A percentile compares a stretch with the other conserved stretches of the same genome.
phyloP scores from a whole-genome alignment of 306 rosid genomes.

The Rubus parviflorus region DNA sequence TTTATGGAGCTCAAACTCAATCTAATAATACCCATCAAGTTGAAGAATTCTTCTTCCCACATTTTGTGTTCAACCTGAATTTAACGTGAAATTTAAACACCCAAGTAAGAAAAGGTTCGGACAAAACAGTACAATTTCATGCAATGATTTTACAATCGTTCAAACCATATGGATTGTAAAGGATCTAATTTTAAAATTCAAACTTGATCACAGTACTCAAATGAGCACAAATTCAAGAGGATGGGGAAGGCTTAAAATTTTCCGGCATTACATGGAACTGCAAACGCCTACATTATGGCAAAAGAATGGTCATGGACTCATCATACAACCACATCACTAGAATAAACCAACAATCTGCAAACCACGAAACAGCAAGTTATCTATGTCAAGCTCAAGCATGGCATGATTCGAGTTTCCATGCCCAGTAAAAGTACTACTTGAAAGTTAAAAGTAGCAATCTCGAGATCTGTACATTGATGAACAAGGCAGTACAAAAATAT shows the following conservation, averaged over 20 bases:
- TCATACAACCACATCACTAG: background rate
- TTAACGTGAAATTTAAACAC: background rate
- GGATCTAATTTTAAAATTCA: background rate
- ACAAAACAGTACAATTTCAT: background rate
- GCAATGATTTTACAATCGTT: background rate
- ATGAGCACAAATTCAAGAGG: background rate
- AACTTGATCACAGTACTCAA: background rate
- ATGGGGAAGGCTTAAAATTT: background rate
- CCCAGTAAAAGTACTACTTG: background rate
- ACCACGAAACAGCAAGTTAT: background rate
- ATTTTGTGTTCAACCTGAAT: background rate
- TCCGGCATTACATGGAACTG: background rate
- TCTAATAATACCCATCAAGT: too few species aligned
- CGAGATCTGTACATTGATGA: conserved; percentile 33
- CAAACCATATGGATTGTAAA: too few species aligned
- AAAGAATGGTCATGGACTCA: background rate
- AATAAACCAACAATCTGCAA: conserved; percentile 1
- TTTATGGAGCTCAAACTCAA: too few species aligned
- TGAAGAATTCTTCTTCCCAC: too few species aligned
- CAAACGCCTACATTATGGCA: background rate
- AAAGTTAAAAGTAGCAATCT: conserved; percentile 3
- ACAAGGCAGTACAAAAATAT: conserved; percentile 22
- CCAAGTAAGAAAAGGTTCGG: background rate
- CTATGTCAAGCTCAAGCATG: conserved; percentile 13
- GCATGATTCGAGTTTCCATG: background rate